These are phyloP conservation scores for Arthrobotrys megalospora DNA, from an alignment of 2,329 filamentous ascomycete species.

Conservation along the genomic window DNA sequence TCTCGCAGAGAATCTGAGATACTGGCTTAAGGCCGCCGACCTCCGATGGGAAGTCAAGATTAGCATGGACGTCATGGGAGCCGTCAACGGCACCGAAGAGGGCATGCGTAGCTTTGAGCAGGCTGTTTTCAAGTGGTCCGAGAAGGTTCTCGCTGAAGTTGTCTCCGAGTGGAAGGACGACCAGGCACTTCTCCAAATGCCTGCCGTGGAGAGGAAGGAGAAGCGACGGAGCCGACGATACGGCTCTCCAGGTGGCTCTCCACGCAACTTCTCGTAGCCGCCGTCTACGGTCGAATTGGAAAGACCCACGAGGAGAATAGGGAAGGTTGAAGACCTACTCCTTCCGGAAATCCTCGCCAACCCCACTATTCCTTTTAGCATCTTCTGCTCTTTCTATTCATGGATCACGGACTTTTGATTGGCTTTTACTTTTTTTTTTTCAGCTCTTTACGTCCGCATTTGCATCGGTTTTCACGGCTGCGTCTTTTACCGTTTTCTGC, in stretches of 20 bases:
- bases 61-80: slow-evolving; percentile 85
- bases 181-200: slow-evolving; percentile 68
- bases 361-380: slow-evolving; percentile 18
- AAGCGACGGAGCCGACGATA: slow-evolving; percentile 58
- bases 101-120: slow-evolving; percentile 87
- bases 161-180: slow-evolving; percentile 77
- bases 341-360: slow-evolving; percentile 16
- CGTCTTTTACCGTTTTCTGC: slow-evolving; percentile 42
- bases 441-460: slow-evolving; percentile 35
- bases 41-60: slow-evolving; percentile 91
- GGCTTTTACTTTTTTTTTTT: slow-evolving; percentile 33
- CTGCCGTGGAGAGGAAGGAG: slow-evolving; percentile 65
- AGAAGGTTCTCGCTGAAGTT: slow-evolving; percentile 85
- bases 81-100: slow-evolving; percentile 80
- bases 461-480: slow-evolving; percentile 50
- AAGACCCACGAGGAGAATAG: slow-evolving; percentile 20
- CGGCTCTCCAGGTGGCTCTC: slow-evolving; percentile 47
- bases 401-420: slow-evolving; percentile 43
- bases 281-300: slow-evolving; percentile 16
- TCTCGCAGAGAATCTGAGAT: slow-evolving; percentile 91
- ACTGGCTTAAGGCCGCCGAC: slow-evolving; percentile 96
- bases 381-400: slow-evolving; percentile 36
- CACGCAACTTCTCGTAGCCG: slow-evolving; percentile 46
- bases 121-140: slow-evolving; percentile 86
- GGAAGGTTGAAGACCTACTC: slow-evolving; percentile 34